phyloP scores from a whole-genome alignment of 31 red algal genomes.

The Asparagopsis taxiformis region DNA sequence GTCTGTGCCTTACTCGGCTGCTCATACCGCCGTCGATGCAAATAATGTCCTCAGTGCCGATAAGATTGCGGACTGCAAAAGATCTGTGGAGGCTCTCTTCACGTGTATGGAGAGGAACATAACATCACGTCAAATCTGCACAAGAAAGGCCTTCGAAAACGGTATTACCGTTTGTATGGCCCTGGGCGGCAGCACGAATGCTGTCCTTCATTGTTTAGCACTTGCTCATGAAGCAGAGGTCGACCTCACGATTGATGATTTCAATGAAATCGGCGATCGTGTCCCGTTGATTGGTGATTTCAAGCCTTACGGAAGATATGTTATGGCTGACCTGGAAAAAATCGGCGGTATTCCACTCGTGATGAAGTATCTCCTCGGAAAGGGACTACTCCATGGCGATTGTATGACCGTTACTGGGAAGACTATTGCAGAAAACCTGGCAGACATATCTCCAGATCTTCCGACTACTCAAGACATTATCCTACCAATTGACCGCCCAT shows the following conservation, averaged over 20 bases:
- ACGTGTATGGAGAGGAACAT: slow-evolving; percentile 89
- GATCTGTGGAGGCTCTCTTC: slow-evolving; percentile 83
- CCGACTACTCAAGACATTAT: slow-evolving; percentile 76
- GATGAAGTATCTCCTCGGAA: slow-evolving; percentile 93
- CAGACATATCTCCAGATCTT: slow-evolving; percentile 48
- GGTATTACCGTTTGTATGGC: slow-evolving; percentile 93
- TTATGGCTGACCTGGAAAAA: slow-evolving; percentile 95
- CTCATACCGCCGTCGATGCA: slow-evolving; percentile 82
- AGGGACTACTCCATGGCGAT: slow-evolving; percentile 91
- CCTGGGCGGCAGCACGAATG: slow-evolving; percentile 95
- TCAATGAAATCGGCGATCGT: slow-evolving; percentile 76
- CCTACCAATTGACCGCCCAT: slow-evolving; percentile 56
- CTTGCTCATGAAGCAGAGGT: slow-evolving; percentile 96
- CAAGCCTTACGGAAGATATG: slow-evolving; percentile 93
- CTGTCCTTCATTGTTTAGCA: slow-evolving; percentile 92
- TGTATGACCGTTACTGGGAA: slow-evolving; percentile 98
- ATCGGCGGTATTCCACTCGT: slow-evolving; percentile 94
- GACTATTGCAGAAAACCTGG: slow-evolving; percentile 88
- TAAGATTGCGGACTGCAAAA: slow-evolving; percentile 78
- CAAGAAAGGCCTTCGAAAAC: slow-evolving; percentile 95
- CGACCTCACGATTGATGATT: slow-evolving; percentile 92
- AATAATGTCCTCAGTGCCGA: slow-evolving; percentile 62
- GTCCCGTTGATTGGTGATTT: slow-evolving; percentile 97
- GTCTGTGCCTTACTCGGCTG: slow-evolving; percentile 88
- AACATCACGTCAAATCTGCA: slow-evolving; percentile 82